These are phyloP conservation scores for Paraphysoderma sedebokerense DNA, from an alignment of 371 early-diverging fungal species.

Conservation along the genomic window DNA sequence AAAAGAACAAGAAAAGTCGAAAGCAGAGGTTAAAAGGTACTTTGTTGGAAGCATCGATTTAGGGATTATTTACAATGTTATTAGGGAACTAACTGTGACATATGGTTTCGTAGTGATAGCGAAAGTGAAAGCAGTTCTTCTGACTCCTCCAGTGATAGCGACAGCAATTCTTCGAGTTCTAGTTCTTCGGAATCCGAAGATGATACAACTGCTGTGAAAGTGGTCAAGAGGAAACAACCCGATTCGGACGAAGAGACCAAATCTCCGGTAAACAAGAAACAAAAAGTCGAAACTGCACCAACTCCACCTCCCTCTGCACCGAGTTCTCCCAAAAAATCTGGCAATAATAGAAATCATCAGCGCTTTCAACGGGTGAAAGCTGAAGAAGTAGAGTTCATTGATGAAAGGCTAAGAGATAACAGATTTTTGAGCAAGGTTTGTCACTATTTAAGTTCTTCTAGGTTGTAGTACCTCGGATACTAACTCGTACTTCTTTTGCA, in stretches of 20 bases:
- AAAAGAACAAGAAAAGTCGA: slow-evolving; percentile 7
- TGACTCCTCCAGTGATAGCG: slow-evolving; percentile 3
- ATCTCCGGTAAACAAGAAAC: slow-evolving; percentile 6
- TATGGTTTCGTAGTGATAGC: not conserved
- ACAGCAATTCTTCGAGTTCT: slow-evolving; percentile 8
- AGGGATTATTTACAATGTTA: not conserved
- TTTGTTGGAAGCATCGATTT: slow-evolving; percentile 3
- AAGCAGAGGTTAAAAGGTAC: slow-evolving; percentile 6
- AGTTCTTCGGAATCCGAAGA: slow-evolving; percentile 12
- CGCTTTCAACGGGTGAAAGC: slow-evolving; percentile 68
- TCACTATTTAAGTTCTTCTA: not conserved
- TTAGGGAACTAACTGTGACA: slow-evolving; percentile 2
- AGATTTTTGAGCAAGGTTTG: slow-evolving; percentile 42
- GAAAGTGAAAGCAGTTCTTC: slow-evolving; percentile 3
- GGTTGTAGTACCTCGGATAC: not conserved
- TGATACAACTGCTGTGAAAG: slow-evolving; percentile 3
- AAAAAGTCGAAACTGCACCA: not conserved
- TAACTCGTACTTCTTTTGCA: not conserved
- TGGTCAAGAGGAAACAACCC: not conserved
- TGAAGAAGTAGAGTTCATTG: slow-evolving; percentile 60
- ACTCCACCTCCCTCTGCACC: not conserved
- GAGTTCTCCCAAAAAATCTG: slow-evolving; percentile 4
- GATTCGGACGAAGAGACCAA: slow-evolving; percentile 7
- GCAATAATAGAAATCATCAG: slow-evolving; percentile 22
- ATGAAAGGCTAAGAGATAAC: slow-evolving; percentile 70